These are phyloP conservation scores for Yamadazyma philogaea DNA, from an alignment of 805 yeast species.

Conservation along the genomic window DNA sequence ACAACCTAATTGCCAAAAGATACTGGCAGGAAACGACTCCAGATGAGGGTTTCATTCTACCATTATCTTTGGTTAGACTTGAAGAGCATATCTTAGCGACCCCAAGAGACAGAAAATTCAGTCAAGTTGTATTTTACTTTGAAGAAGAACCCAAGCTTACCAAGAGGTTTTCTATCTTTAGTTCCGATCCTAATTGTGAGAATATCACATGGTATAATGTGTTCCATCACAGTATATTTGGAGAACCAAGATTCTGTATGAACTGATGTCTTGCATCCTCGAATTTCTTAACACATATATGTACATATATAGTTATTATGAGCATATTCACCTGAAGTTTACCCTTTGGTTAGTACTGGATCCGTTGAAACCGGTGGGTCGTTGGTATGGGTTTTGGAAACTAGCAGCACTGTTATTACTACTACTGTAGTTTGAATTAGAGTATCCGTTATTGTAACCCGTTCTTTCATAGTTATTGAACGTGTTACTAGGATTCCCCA, in stretches of 20 bases:
- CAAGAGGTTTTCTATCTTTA: conserved; percentile 17
- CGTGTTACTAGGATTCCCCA: conserved; percentile 36
- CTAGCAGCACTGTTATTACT: conserved; percentile 10
- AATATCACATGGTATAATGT: conserved; percentile 52
- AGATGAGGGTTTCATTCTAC: conserved; percentile 18
- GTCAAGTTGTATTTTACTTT: conserved; percentile 16
- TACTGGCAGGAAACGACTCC: conserved; percentile 2
- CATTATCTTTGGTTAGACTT: conserved; percentile 20
- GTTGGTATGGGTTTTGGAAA: conserved; percentile 17
- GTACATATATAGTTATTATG: neutral
- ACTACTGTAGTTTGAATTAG: conserved; percentile 1
- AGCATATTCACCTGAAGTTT: conserved; percentile 10
- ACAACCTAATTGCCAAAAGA: conserved; percentile 9
- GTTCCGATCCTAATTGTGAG: conserved; percentile 35
- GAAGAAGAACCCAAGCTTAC: neutral
- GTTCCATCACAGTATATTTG: conserved; percentile 50
- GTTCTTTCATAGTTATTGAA: conserved; percentile 12
- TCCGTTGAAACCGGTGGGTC: conserved; percentile 13
- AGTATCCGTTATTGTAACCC: conserved; percentile 8
- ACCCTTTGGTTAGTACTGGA: conserved; percentile 12
- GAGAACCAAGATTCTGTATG: conserved; percentile 39
- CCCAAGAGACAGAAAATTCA: conserved; percentile 18
- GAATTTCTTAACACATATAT: neutral
- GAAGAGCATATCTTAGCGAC: conserved; percentile 11
- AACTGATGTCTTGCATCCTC: conserved; percentile 3